Conservation (phyloP, 148 eudicot species). For the Rhododendron kiyosumense region DNA sequence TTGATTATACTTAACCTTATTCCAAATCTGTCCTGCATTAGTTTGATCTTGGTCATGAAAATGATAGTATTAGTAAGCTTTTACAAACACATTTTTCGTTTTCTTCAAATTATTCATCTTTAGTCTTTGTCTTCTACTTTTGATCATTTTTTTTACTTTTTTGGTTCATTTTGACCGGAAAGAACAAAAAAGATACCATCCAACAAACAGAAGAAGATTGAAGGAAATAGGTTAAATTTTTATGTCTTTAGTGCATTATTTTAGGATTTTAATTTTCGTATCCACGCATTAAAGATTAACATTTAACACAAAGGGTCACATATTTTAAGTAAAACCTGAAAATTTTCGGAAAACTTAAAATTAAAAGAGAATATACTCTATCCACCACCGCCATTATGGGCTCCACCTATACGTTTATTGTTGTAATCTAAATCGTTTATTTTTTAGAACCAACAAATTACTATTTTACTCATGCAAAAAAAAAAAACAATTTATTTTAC, state of each 20-base stretch:
- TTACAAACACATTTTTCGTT: background rate
- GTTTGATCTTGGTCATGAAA: background rate
- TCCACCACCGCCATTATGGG: no score
- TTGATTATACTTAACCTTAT: no score
- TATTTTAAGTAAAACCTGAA: background rate
- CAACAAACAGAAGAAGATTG: background rate
- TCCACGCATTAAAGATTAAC: background rate
- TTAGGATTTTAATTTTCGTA: background rate
- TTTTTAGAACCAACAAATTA: no score
- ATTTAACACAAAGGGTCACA: background rate
- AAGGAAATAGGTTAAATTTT: background rate
- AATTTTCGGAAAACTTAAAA: background rate
- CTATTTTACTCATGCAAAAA: background rate
- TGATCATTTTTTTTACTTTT: background rate
- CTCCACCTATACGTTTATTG: no score
- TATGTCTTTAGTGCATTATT: background rate
- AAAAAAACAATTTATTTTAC: background rate
- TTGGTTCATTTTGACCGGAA: background rate
- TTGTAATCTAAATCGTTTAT: no score
- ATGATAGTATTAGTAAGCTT: background rate
- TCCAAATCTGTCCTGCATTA: no score
- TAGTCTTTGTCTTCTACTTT: background rate
- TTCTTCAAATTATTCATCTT: background rate
- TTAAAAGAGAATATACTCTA: no score
- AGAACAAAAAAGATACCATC: background rate